Conservation (phyloP, 228 moss, liverwort and hornwort species). For the Sphagnum fallax region DNA sequence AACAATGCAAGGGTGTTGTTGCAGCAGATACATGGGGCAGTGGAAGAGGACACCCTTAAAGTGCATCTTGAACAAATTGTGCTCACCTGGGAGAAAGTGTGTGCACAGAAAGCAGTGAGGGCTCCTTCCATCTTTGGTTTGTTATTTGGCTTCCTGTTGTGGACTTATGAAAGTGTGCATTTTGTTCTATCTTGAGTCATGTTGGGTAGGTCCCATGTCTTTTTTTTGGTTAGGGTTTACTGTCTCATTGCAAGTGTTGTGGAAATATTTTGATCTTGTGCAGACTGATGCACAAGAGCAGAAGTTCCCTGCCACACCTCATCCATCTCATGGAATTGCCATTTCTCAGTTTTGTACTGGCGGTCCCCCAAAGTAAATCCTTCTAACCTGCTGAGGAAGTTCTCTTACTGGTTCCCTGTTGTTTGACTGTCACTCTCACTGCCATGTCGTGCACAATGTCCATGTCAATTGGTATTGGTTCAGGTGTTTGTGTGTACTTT, state of each 20-base stretch:
- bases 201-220: no score
- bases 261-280: background rate
- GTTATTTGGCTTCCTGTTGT: no score
- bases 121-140: background rate
- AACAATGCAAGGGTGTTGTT: slow-evolving; percentile 35
- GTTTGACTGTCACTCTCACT: background rate
- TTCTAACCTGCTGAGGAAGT: background rate
- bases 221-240: no score
- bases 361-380: background rate
- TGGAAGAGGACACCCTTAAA: slow-evolving; percentile 67
- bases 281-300: slow-evolving; percentile 33
- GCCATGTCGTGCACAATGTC: no score
- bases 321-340: background rate
- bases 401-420: background rate
- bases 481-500: no score
- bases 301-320: background rate
- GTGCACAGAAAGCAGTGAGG: slow-evolving; percentile 39
- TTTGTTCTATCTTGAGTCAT: no score
- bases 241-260: background rate
- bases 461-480: no score
- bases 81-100: slow-evolving; percentile 40
- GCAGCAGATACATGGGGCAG: slow-evolving; percentile 53
- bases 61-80: slow-evolving; percentile 72
- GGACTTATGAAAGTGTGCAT: no score
- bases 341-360: background rate